Percentiles rank a stretch among this genome's conserved stretches.
Evolutionary conservation across 306 rosid species (phyloP).

Genomic region (Arachis stenosperma): DNA sequence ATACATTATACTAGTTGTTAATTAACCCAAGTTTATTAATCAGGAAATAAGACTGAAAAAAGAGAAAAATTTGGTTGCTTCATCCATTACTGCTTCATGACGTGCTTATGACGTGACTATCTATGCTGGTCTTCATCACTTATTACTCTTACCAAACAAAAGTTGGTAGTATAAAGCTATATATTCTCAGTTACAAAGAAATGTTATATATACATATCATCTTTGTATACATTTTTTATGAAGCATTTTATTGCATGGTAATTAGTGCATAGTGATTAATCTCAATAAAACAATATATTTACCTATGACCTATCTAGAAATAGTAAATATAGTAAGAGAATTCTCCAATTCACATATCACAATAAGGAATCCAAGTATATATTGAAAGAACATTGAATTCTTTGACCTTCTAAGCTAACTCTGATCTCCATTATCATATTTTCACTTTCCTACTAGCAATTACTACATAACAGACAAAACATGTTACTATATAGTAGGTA

Average conservation of each 20-base stretch:
- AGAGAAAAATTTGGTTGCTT: no score
- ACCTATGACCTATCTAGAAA: no score
- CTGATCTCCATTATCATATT: neutral
- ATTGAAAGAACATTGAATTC: conserved; percentile 7
- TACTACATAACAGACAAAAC: neutral
- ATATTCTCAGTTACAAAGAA: no score
- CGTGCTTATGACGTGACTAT: neutral
- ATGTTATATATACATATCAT: no score
- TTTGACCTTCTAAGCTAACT: neutral
- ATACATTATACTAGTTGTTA: no score
- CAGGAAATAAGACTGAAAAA: neutral
- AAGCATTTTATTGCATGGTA: no score
- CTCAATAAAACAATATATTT: no score
- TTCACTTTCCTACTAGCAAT: neutral
- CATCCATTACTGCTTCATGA: neutral
- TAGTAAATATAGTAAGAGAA: neutral
- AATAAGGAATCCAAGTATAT: neutral
- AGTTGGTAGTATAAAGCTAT: no score
- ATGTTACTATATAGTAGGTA: conserved; percentile 4
- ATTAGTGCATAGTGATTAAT: no score
- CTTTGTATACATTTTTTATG: no score
- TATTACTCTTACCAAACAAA: conserved; percentile 15
- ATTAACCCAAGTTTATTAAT: no score
- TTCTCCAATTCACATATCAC: neutral
- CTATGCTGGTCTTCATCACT: neutral